Percentiles rank a stretch among this genome's conserved stretches.
Evolutionary conservation across 1,284 basidiomycete genomes (phyloP).

Genomic region (Flammula alnicola): DNA sequence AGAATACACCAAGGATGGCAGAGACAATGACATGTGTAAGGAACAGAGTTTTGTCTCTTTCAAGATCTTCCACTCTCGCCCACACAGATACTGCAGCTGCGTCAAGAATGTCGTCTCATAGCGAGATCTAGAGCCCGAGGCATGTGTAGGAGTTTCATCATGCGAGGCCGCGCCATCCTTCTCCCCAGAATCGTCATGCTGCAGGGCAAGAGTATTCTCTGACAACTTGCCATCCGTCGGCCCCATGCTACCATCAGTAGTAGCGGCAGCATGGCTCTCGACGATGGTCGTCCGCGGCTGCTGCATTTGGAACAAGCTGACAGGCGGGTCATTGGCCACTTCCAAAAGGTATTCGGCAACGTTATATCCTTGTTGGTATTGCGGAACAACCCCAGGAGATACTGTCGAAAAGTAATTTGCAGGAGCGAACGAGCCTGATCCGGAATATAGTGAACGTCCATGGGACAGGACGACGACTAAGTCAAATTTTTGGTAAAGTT

Average conservation of each 20-base stretch:
- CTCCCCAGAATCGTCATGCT: not conserved
- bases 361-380: slow-evolving; percentile 74
- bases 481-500: slow-evolving; percentile 85
- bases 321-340: slow-evolving; percentile 71
- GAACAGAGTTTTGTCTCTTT: slow-evolving; percentile 81
- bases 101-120: slow-evolving; percentile 84
- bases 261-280: slow-evolving; percentile 1
- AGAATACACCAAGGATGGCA: slow-evolving; percentile 78
- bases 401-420: slow-evolving; percentile 62
- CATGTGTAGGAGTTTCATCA: not conserved
- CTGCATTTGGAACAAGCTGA: slow-evolving; percentile 45
- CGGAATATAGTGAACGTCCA: slow-evolving; percentile 82
- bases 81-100: slow-evolving; percentile 79
- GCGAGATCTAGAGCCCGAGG: not conserved
- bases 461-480: slow-evolving; percentile 78
- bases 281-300: slow-evolving; percentile 13
- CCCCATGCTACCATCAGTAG: too few species aligned
- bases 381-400: slow-evolving; percentile 41
- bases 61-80: slow-evolving; percentile 84
- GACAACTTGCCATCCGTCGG: not conserved
- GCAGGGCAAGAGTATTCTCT: not conserved
- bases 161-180: not conserved
- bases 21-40: slow-evolving; percentile 76
- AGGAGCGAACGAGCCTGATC: slow-evolving; percentile 71
- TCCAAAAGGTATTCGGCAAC: slow-evolving; percentile 90